phyloP scores from a whole-genome alignment of 805 yeast genomes.

The Candida qinlingensis region DNA sequence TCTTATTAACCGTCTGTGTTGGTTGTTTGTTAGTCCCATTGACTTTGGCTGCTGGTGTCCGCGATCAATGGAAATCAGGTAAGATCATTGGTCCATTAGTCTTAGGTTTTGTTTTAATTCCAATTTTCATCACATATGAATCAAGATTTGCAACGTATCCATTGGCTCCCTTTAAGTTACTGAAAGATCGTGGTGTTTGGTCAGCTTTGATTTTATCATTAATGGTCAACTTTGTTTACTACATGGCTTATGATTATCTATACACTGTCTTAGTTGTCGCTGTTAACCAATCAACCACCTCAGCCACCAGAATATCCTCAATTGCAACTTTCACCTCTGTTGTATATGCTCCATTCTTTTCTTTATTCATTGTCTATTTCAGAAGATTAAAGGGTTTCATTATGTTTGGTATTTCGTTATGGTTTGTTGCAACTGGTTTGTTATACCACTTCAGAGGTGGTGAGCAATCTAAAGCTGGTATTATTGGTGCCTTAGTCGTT shows the following conservation, averaged over 20 bases:
- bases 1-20: slow-evolving; percentile 47
- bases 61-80: slow-evolving; percentile 51
- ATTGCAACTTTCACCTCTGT: slow-evolving; percentile 59
- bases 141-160: slow-evolving; percentile 50
- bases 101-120: slow-evolving; percentile 56
- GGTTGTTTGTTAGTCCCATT: slow-evolving; percentile 69
- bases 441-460: slow-evolving; percentile 55
- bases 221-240: slow-evolving; percentile 55
- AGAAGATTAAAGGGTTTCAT: slow-evolving; percentile 54
- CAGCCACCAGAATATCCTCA: slow-evolving; percentile 61
- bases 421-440: slow-evolving; percentile 57
- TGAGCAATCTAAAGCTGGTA: slow-evolving; percentile 42
- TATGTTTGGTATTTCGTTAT: slow-evolving; percentile 50
- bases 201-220: slow-evolving; percentile 57
- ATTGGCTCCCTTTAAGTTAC: slow-evolving; percentile 50
- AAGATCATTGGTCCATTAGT: slow-evolving; percentile 65
- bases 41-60: slow-evolving; percentile 67
- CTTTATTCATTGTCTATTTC: slow-evolving; percentile 42
- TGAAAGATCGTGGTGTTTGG: slow-evolving; percentile 71
- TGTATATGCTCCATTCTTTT: slow-evolving; percentile 51
- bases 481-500: slow-evolving; percentile 59
- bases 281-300: slow-evolving; percentile 47
- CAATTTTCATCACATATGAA: slow-evolving; percentile 61
- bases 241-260: slow-evolving; percentile 65
- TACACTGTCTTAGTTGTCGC: slow-evolving; percentile 64